These are phyloP conservation scores for Fulvia fulva DNA, from an alignment of 2,329 filamentous ascomycete species.

Conservation along the genomic window DNA sequence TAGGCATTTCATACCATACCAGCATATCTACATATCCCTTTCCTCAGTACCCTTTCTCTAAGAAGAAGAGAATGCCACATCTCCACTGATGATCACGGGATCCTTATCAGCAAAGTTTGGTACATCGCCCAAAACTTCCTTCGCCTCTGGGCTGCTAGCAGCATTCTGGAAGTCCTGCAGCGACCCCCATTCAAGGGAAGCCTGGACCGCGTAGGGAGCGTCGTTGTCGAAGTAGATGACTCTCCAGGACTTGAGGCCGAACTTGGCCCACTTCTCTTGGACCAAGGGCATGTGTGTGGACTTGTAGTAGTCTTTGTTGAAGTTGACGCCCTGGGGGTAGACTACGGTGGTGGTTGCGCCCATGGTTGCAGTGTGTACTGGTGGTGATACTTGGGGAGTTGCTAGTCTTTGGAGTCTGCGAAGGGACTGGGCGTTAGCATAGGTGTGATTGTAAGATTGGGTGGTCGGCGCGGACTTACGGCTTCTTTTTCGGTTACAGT, in stretches of 20 bases:
- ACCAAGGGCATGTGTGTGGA: conserved; percentile 38
- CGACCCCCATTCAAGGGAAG: conserved; percentile 32
- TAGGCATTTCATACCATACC: not conserved
- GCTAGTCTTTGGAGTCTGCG: not conserved
- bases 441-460: not conserved
- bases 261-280: conserved; percentile 28
- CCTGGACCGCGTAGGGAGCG: conserved; percentile 32
- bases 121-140: conserved; percentile 32
- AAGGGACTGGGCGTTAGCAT: not conserved
- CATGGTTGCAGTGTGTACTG: conserved; percentile 3
- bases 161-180: conserved; percentile 29
- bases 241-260: conserved; percentile 33
- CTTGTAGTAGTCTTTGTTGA: conserved; percentile 41
- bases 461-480: not conserved
- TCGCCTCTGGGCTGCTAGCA: conserved; percentile 17
- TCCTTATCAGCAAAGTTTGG: conserved; percentile 36
- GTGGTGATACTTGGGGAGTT: conserved; percentile 7
- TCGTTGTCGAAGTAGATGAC: conserved; percentile 32
- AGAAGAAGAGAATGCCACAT: conserved; percentile 20
- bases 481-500: not conserved
- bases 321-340: conserved; percentile 35
- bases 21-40: not conserved
- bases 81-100: conserved; percentile 32
- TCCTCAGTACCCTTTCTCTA: not conserved
- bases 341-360: conserved; percentile 30